These are phyloP conservation scores for Podosphaera fusca DNA, from an alignment of 2,329 filamentous ascomycete genomes.

Conservation along the genomic window DNA sequence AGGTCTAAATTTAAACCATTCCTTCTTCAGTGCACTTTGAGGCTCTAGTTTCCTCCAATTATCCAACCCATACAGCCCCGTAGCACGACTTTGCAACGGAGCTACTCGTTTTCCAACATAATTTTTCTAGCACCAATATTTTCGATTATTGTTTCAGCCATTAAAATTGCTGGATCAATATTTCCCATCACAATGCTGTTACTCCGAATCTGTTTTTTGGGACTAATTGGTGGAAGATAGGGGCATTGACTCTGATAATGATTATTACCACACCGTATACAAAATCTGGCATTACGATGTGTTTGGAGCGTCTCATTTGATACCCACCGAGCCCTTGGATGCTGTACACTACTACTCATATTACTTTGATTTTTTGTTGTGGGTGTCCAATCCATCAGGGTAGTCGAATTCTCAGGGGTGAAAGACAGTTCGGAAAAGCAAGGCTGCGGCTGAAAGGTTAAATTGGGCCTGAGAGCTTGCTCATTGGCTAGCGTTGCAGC, in stretches of 20 bases:
- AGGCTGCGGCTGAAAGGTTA: not conserved
- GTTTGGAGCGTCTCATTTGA: no score
- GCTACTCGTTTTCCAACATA: not conserved
- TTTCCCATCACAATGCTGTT: no score
- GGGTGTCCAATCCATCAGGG: no score
- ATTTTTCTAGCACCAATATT: not conserved
- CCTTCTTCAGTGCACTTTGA: not conserved
- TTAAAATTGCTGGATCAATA: no score
- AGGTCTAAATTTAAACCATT: not conserved
- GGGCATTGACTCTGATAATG: not conserved
- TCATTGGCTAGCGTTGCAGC: no score
- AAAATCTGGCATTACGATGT: no score
- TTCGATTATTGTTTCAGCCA: no score
- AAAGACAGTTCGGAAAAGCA: not conserved
- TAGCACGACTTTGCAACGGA: not conserved
- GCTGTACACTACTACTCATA: no score
- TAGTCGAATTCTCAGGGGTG: no score
- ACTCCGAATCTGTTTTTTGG: no score
- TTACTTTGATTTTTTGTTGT: no score
- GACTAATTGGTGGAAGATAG: not conserved
- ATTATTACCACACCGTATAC: not conserved
- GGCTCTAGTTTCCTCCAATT: not conserved
- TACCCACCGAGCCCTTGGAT: no score
- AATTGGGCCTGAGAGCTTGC: not conserved
- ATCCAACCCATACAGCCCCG: not conserved